phyloP scores from a whole-genome alignment of 2,329 filamentous ascomycete species.

The Trichoderma breve region DNA sequence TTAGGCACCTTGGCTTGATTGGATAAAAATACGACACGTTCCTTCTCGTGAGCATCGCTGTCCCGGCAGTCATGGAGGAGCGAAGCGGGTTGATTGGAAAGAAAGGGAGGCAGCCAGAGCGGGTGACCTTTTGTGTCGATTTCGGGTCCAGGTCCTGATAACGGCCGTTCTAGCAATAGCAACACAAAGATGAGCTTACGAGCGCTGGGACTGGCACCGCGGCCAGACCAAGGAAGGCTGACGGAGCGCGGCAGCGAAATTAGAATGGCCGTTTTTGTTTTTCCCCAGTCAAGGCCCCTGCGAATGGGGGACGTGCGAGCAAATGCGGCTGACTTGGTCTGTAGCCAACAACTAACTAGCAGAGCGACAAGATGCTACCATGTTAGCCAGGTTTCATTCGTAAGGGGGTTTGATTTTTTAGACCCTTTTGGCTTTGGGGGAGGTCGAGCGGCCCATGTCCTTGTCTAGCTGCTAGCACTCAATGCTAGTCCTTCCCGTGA shows the following conservation, averaged over 20 bases:
- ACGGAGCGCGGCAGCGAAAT: background rate
- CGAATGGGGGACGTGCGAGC: background rate
- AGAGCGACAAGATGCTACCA: background rate
- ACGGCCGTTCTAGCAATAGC: background rate
- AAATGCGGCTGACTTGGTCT: constrained; percentile 7
- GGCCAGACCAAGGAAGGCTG: background rate
- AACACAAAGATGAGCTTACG: background rate
- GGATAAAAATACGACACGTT: constrained; percentile 18
- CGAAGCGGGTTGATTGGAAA: background rate
- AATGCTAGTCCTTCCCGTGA: background rate
- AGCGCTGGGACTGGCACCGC: background rate
- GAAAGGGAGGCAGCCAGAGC: background rate
- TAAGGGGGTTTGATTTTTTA: background rate
- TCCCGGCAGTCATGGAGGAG: background rate
- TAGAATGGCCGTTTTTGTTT: background rate
- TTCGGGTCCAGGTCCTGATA: background rate
- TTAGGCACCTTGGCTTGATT: constrained; percentile 8
- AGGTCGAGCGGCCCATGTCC: constrained; percentile 1
- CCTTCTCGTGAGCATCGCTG: background rate
- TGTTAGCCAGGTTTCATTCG: constrained; percentile 9
- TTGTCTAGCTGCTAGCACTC: background rate
- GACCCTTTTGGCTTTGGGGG: background rate
- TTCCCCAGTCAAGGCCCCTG: background rate
- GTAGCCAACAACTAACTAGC: background rate
- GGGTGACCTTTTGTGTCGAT: background rate